Percentiles rank a stretch among this genome's conserved stretches.
Evolutionary conservation across 805 yeast species (phyloP).

Genomic region (Spathaspora sp.): DNA sequence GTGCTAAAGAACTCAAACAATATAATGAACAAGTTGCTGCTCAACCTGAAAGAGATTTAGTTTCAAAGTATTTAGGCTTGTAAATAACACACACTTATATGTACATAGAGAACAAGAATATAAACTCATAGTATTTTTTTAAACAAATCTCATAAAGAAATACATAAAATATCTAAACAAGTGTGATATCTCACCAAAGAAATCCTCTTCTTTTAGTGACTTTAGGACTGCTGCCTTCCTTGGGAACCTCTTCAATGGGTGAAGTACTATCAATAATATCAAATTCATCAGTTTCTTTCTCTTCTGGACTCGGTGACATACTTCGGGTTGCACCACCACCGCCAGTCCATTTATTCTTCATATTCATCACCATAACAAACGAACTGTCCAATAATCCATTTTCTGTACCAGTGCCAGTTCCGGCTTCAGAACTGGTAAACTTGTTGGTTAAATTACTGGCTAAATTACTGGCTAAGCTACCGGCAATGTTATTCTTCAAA

Average conservation of each 20-base stretch:
- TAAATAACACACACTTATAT: conserved; percentile 8
- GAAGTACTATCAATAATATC: conserved; percentile 39
- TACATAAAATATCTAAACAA: background rate
- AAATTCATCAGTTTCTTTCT: conserved; percentile 29
- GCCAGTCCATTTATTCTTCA: conserved; percentile 6
- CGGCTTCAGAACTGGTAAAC: background rate
- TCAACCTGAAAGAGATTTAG: conserved; percentile 25
- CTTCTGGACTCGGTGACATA: background rate
- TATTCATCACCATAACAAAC: conserved; percentile 11
- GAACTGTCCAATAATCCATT: conserved; percentile 4
- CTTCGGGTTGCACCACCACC: background rate
- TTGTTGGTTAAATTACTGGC: no score
- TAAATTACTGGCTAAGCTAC: background rate
- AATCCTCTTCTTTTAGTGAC: conserved; percentile 4
- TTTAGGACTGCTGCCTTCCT: background rate
- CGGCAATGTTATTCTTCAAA: background rate
- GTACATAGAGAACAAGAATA: background rate
- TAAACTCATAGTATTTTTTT: background rate
- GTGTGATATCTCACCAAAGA: conserved; percentile 2
- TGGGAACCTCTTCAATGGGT: conserved; percentile 1
- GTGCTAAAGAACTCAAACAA: conserved; percentile 16
- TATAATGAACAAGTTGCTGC: conserved; percentile 19
- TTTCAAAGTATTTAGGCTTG: conserved; percentile 26
- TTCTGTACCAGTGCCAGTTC: background rate
- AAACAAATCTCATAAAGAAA: background rate